Conservation (phyloP, 345 rosid genomes). For the Raphanus raphanistrum region DNA sequence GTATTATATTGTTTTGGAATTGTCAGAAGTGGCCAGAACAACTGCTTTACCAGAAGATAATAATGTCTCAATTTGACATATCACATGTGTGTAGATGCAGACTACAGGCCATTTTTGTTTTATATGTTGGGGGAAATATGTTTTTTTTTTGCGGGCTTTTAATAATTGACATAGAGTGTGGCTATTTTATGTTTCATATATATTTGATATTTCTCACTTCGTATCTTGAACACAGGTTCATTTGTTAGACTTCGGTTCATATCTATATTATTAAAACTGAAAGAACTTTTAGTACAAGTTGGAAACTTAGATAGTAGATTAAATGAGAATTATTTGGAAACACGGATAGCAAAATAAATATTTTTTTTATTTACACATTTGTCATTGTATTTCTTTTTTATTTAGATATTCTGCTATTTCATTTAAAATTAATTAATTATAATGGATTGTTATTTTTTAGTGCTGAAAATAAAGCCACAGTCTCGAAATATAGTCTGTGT, state of each 20-base stretch:
- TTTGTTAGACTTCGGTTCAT: background rate
- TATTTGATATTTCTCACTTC: background rate
- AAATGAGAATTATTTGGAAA: too few species aligned
- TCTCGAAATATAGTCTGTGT: too few species aligned
- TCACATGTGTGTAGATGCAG: slow-evolving; percentile 6
- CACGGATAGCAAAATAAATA: too few species aligned
- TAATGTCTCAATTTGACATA: slow-evolving; percentile 3
- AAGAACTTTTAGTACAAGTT: too few species aligned
- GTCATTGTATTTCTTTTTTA: too few species aligned
- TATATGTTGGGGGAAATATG: background rate
- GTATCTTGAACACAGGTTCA: background rate
- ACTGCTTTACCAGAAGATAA: slow-evolving; percentile 4
- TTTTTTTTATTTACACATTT: too few species aligned
- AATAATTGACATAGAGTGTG: background rate
- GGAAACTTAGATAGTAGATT: too few species aligned
- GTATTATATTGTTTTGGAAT: background rate
- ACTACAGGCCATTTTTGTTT: background rate
- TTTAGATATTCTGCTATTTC: too few species aligned
- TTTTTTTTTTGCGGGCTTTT: background rate
- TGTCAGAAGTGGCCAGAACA: background rate
- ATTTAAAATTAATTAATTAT: too few species aligned
- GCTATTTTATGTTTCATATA: background rate
- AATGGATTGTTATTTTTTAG: too few species aligned
- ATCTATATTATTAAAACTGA: too few species aligned
- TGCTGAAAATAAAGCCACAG: too few species aligned